Percentiles rank a stretch among this genome's conserved stretches.
Conservation (phyloP, 495 filamentous ascomycete genomes). For the Neurospora sp. region DNA sequence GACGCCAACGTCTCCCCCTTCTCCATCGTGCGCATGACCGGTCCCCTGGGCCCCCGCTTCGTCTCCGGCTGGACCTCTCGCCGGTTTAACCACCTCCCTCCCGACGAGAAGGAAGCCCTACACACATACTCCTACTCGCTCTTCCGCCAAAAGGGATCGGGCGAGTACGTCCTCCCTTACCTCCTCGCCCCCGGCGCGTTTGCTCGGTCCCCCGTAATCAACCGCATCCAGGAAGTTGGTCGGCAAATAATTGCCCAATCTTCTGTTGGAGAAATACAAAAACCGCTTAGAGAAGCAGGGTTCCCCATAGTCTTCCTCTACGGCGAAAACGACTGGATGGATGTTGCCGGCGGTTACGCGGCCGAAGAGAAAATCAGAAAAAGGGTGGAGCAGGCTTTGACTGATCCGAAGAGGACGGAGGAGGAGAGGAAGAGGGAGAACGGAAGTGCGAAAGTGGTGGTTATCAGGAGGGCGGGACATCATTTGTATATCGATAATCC, state of each 20-base stretch:
- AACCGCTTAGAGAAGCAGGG: conserved; percentile 43
- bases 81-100: conserved; percentile 78
- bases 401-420: conserved; percentile 38
- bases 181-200: conserved; percentile 89
- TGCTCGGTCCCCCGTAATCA: conserved; percentile 78
- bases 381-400: conserved; percentile 47
- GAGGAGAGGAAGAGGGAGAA: conserved; percentile 64
- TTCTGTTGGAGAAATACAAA: background rate
- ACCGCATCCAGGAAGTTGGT: conserved; percentile 77
- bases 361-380: conserved; percentile 71
- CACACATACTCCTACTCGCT: conserved; percentile 91
- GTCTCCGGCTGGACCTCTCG: conserved; percentile 93
- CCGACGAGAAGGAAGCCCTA: conserved; percentile 70
- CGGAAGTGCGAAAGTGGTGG: conserved; percentile 73
- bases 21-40: conserved; percentile 75
- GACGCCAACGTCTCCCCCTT: conserved; percentile 96
- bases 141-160: conserved; percentile 86
- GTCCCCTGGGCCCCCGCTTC: conserved; percentile 83
- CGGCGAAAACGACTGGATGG: conserved; percentile 98
- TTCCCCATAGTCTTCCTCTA: conserved; percentile 88
- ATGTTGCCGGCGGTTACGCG: conserved; percentile 73
- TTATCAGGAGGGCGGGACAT: conserved; percentile 78
- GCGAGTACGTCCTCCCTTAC: conserved; percentile 90
- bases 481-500: conserved; percentile 88
- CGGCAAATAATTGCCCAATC: conserved; percentile 38